phyloP scores from a whole-genome alignment of 768 basidiomycete genomes.

The Peribolospora baueri region DNA sequence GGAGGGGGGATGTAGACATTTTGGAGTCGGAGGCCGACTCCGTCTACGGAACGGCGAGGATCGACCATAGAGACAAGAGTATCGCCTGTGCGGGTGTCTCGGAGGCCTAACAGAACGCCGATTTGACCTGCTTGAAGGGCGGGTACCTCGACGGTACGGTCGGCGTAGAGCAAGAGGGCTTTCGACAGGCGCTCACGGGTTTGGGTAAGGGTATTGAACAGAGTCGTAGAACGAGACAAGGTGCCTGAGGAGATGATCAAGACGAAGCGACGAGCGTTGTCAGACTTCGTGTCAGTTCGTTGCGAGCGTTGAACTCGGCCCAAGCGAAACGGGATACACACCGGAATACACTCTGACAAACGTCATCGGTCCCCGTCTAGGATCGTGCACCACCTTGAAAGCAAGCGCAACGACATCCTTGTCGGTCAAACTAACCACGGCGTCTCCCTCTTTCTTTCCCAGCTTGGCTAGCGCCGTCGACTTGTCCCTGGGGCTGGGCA shows the following conservation, averaged over 20 bases:
- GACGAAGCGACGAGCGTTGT: too few relatives aligned
- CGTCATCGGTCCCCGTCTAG: conserved; percentile 69
- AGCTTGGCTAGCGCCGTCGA: not conserved
- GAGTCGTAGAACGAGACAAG: conserved; percentile 33
- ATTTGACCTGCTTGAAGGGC: conserved; percentile 56
- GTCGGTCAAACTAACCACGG: conserved; percentile 1
- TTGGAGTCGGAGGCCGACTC: conserved; percentile 6
- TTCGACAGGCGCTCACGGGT: conserved; percentile 51
- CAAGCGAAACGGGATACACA: conserved; percentile 16
- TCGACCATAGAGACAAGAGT: conserved; percentile 39
- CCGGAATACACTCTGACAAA: conserved; percentile 75
- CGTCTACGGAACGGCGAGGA: not conserved
- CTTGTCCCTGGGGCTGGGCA: conserved; percentile 54
- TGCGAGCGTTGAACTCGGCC: too few relatives aligned
- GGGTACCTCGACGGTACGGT: conserved; percentile 50
- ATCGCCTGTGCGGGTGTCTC: conserved; percentile 64
- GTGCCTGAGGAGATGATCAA: conserved; percentile 28
- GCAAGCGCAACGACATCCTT: conserved; percentile 25
- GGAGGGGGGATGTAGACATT: conserved; percentile 39
- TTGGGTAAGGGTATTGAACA: conserved; percentile 43
- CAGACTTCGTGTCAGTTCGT: too few relatives aligned
- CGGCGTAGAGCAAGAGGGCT: conserved; percentile 53
- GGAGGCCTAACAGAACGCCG: conserved; percentile 60
- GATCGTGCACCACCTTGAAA: conserved; percentile 78
- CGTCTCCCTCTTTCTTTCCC: not conserved